Evolutionary conservation across 176 grass and related monocot genomes (phyloP).

Genomic region (Raddia guianensis): DNA sequence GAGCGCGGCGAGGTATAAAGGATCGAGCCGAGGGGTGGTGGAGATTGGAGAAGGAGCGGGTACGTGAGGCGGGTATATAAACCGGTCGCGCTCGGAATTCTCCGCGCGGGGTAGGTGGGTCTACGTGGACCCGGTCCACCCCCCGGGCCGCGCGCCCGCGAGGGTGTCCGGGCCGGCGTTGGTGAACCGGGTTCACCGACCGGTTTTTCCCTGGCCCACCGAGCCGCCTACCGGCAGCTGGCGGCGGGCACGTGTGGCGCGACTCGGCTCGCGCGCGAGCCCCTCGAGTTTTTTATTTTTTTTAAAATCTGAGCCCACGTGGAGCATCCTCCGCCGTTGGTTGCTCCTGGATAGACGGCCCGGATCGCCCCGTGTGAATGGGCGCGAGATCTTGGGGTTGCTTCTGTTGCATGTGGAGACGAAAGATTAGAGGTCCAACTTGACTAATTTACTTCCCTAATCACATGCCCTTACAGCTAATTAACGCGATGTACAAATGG

Average conservation of each 20-base stretch:
- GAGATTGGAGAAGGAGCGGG: background rate
- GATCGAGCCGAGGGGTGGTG: background rate
- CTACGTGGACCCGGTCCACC: background rate
- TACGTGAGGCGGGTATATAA: constrained; percentile 44
- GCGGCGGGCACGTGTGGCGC: background rate
- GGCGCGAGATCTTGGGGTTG: too few relatives aligned
- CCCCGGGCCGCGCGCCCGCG: too few relatives aligned
- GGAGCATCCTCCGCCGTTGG: background rate
- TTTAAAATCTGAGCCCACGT: background rate
- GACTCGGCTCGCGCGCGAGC: background rate
- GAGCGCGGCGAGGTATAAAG: background rate
- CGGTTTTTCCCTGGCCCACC: constrained; percentile 3
- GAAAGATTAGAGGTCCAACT: too few relatives aligned
- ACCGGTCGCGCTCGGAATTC: background rate
- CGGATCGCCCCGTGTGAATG: too few relatives aligned
- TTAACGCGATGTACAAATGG: too few relatives aligned
- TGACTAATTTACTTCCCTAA: too few relatives aligned
- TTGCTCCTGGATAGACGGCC: background rate
- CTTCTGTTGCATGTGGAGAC: too few relatives aligned
- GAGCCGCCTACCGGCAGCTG: too few relatives aligned
- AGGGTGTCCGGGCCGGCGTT: background rate
- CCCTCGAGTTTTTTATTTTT: too few relatives aligned
- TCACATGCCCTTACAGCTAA: too few relatives aligned
- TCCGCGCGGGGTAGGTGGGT: constrained; percentile 28
- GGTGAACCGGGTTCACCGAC: background rate